A percentile compares a stretch with the other conserved stretches of the same genome.
Evolutionary conservation across 176 grass and related monocot genomes (phyloP).

Genomic region (Hsuehochloa calcarea): DNA sequence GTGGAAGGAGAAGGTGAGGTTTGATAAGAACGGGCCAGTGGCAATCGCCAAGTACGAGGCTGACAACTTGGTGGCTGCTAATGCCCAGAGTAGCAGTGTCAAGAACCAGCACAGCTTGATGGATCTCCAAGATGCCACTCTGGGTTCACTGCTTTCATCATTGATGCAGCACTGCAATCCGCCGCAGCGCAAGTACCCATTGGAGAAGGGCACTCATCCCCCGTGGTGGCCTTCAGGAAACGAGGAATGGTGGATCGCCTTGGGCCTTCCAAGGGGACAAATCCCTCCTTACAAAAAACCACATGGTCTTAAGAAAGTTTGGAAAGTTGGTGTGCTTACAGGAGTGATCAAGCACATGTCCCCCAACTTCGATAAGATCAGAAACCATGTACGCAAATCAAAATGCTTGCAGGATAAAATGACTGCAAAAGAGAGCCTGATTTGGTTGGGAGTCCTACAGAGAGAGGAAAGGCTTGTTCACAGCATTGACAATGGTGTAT

Average conservation of each 20-base stretch:
- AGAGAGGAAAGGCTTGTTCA: constrained; percentile 71
- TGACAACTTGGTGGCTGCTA: constrained; percentile 46
- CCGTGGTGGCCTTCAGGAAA: constrained; percentile 94
- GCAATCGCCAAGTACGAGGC: constrained; percentile 80
- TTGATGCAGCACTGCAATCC: constrained; percentile 94
- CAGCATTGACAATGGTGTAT: constrained; percentile 62
- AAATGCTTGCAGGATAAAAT: constrained; percentile 99
- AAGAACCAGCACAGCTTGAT: constrained; percentile 63
- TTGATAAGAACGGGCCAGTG: constrained; percentile 87
- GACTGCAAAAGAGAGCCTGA: constrained; percentile 91
- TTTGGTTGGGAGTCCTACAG: constrained; percentile 82
- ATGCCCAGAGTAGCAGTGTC: constrained; percentile 42
- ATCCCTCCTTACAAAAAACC: constrained; percentile 89
- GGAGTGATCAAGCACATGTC: constrained; percentile 96
- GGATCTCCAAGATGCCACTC: constrained; percentile 95
- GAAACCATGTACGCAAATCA: constrained; percentile 78
- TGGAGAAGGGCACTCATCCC: constrained; percentile 76
- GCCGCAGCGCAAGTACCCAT: constrained; percentile 83
- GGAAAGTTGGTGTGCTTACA: constrained; percentile 95
- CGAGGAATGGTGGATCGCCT: constrained; percentile 77
- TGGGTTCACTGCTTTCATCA: constrained; percentile 86
- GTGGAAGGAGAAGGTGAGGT: constrained; percentile 99
- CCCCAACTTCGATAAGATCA: constrained; percentile 92
- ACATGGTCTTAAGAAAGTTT: constrained; percentile 96
- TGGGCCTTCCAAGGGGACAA: constrained; percentile 66